A percentile compares a stretch with the other conserved stretches of the same genome.
Conservation (phyloP, 2,329 filamentous ascomycete genomes). For the Colletotrichum sp. region DNA sequence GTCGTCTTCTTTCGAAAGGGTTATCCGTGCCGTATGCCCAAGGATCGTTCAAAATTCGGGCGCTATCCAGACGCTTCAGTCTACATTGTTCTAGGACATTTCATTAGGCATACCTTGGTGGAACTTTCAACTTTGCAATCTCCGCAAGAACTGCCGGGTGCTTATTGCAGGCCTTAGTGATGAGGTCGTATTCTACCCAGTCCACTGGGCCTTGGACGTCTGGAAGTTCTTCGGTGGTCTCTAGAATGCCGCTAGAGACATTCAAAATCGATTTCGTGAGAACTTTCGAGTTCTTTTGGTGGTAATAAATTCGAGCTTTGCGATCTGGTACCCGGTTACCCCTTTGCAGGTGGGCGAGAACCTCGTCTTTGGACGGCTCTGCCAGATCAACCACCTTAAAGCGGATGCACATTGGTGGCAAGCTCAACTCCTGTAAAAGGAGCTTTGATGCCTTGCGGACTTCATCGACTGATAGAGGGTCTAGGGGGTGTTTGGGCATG, state of each 20-base stretch:
- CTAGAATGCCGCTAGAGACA: background rate
- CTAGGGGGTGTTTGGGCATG: background rate
- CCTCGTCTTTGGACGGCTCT: background rate
- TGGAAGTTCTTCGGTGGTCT: background rate
- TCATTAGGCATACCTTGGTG: slow-evolving; percentile 38
- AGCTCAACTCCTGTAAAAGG: background rate
- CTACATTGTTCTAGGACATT: background rate
- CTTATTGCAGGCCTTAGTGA: slow-evolving; percentile 59
- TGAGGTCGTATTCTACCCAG: slow-evolving; percentile 54
- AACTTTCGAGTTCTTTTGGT: background rate
- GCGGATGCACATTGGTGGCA: background rate
- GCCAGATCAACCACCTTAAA: background rate
- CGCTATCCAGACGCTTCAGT: background rate
- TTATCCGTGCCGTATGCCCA: background rate
- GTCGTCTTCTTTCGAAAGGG: background rate
- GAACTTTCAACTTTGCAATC: background rate
- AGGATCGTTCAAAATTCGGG: slow-evolving; percentile 39
- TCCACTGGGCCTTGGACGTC: background rate
- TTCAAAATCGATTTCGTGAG: background rate
- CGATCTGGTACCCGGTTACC: background rate
- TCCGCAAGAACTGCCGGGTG: background rate
- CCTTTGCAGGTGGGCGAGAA: background rate
- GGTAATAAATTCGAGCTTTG: background rate
- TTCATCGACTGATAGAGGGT: background rate
- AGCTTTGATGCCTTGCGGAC: background rate